phyloP scores from a whole-genome alignment of 108 stramenopile genomes.

The Cyclotella sp. region DNA sequence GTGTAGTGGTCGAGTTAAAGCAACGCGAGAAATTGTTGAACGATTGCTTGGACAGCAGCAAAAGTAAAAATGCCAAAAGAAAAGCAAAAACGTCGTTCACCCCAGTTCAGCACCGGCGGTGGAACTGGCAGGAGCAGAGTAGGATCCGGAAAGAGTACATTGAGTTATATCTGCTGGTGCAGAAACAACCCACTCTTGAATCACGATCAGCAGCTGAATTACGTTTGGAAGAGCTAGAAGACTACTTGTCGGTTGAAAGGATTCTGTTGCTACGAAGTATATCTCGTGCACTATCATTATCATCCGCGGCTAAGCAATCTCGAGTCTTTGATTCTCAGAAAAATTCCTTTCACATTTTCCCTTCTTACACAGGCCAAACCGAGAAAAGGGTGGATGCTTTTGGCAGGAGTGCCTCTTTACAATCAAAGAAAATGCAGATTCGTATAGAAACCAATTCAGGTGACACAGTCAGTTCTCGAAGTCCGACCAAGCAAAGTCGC shows the following conservation, averaged over 20 bases:
- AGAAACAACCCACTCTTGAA: slow-evolving; percentile 3
- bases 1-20: slow-evolving; percentile 62
- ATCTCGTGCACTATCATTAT: slow-evolving; percentile 32
- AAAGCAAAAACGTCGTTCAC: slow-evolving; percentile 24
- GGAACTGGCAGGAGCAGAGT: slow-evolving; percentile 64
- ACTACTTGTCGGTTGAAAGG: slow-evolving; percentile 71
- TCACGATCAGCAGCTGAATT: slow-evolving; percentile 20
- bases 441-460: too few relatives aligned
- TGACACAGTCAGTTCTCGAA: background rate
- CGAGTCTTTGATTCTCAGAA: background rate
- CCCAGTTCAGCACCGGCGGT: background rate
- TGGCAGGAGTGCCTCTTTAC: too few relatives aligned
- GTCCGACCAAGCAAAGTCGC: background rate
- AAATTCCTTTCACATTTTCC: background rate
- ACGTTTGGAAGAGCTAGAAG: slow-evolving; percentile 60
- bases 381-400: too few relatives aligned
- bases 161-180: slow-evolving; percentile 56
- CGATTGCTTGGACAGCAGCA: slow-evolving; percentile 11
- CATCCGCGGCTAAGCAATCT: background rate
- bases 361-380: background rate
- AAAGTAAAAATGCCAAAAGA: slow-evolving; percentile 41
- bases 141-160: slow-evolving; percentile 71
- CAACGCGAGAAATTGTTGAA: slow-evolving; percentile 47
- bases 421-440: too few relatives aligned
- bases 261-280: slow-evolving; percentile 67